A percentile compares a stretch with the other conserved stretches of the same genome.
These are phyloP conservation scores for Dichotomocladium elegans DNA, from an alignment of 371 early-diverging fungal species.

Conservation along the genomic window DNA sequence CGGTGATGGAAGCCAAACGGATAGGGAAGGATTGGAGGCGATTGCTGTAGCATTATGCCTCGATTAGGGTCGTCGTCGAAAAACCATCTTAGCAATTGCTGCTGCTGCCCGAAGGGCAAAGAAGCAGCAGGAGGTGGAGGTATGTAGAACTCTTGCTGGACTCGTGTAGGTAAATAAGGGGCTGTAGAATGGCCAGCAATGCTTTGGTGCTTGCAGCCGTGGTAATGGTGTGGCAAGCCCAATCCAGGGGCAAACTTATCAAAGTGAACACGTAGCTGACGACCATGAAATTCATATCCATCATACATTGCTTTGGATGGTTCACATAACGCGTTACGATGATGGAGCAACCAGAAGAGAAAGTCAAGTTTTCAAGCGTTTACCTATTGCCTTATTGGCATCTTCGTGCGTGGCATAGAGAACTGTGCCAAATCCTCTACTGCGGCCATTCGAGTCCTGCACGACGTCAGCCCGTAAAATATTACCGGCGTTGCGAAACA, in stretches of 20 bases:
- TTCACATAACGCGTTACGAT: background rate
- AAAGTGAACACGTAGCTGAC: slow-evolving; percentile 40
- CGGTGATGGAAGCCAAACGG: background rate
- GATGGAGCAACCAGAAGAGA: background rate
- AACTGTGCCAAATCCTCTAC: slow-evolving; percentile 70
- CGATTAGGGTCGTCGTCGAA: background rate
- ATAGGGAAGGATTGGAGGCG: background rate
- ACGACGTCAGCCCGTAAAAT: slow-evolving; percentile 68
- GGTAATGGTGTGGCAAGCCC: background rate
- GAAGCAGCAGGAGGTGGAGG: background rate
- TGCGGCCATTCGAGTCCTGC: slow-evolving; percentile 55
- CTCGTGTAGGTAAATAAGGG: background rate
- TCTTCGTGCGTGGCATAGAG: slow-evolving; percentile 63
- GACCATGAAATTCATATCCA: slow-evolving; percentile 40
- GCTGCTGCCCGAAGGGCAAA: background rate
- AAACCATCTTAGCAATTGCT: no score
- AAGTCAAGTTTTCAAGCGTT: no score
- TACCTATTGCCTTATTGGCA: slow-evolving; percentile 54
- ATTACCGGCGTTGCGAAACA: slow-evolving; percentile 66
- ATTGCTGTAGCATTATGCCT: background rate
- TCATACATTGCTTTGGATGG: slow-evolving; percentile 33
- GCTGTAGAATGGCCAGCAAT: background rate
- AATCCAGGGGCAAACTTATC: slow-evolving; percentile 31
- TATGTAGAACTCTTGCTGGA: background rate
- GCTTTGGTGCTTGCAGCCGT: background rate